Evolutionary conservation across 257 asterid species (phyloP), one percentile per base, ranked within the genome.

Genomic region (Solanum raphanifolium): DNA sequence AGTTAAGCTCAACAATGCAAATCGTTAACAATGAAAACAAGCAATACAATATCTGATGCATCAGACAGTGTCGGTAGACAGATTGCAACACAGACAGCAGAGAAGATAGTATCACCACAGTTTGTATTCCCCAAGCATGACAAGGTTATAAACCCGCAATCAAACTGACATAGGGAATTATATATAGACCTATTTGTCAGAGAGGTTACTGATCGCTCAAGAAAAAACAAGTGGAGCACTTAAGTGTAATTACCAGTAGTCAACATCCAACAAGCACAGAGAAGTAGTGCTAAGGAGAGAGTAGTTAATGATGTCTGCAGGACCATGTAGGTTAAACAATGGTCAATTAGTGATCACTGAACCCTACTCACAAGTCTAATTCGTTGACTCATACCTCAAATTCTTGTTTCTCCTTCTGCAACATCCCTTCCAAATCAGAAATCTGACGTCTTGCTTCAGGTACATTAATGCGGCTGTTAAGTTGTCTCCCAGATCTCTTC

Each of bases 371-470:
- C 41, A 48, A 81, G 69, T 46, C 85, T 88, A 89, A 88, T 85
- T 82, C 88, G 88, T 32, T 13, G 35, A 48, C 25, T 32, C 88
- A 89, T 55, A 94, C 99, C 98, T 94, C 95, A 92, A 95, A 95
- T 91, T 95, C 96, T 34, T 89, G 90, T 93, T 94, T 97, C 95
- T 95, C 98, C 85, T 91, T 93, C 93, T 93, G 98, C 89, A 95
- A 82, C 91, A 93, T 92, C 85, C 86, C 95, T 92, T 95, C 98
- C 38, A 95, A 91, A 88, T 92, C 95, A 60, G 93, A 85, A 60
- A 95, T 87, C 84, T 90, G 95, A 86, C 92, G 93, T 83, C 93
- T 93, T 41, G 97, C 88, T 87, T 93, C 95, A 35, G 92, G 86
- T 87, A 89, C 39, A 86, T 89, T 93, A 84, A 32, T 32, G 71